These are phyloP conservation scores for Salix suchowensis DNA, from an alignment of 345 rosid genomes.

Conservation along the genomic window DNA sequence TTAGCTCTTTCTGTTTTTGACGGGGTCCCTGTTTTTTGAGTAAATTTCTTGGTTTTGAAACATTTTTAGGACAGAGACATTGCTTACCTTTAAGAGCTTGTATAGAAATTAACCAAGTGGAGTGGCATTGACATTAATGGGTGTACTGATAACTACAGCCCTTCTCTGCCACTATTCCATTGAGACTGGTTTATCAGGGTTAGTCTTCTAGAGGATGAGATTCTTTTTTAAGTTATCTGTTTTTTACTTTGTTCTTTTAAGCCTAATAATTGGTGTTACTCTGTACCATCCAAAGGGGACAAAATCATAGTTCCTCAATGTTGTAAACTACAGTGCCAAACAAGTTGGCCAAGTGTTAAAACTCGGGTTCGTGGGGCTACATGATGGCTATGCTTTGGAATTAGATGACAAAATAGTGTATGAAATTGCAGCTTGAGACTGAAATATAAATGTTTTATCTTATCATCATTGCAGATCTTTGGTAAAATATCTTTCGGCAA, in stretches of 20 bases:
- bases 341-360: too few relatives aligned
- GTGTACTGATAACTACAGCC: not conserved
- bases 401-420: not conserved
- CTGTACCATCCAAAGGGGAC: too few relatives aligned
- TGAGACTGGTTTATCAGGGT: not conserved
- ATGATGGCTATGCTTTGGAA: not conserved
- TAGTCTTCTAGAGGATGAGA: not conserved
- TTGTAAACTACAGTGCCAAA: not conserved
- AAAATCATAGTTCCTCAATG: not conserved
- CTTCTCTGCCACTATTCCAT: not conserved
- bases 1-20: not conserved
- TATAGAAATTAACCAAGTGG: not conserved
- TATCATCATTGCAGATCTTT: too few relatives aligned
- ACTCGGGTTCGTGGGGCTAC: too few relatives aligned
- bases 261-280: not conserved
- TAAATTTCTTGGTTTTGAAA: not conserved
- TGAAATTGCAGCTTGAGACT: too few relatives aligned
- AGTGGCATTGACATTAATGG: not conserved
- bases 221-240: not conserved
- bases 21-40: slow-evolving; percentile 12
- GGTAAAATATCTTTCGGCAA: not conserved
- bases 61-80: not conserved
- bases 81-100: not conserved
- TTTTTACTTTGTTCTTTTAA: not conserved
- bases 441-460: too few relatives aligned